These are phyloP conservation scores for Hypoxylon fragiforme DNA, from an alignment of 495 filamentous ascomycete species.

Conservation along the genomic window DNA sequence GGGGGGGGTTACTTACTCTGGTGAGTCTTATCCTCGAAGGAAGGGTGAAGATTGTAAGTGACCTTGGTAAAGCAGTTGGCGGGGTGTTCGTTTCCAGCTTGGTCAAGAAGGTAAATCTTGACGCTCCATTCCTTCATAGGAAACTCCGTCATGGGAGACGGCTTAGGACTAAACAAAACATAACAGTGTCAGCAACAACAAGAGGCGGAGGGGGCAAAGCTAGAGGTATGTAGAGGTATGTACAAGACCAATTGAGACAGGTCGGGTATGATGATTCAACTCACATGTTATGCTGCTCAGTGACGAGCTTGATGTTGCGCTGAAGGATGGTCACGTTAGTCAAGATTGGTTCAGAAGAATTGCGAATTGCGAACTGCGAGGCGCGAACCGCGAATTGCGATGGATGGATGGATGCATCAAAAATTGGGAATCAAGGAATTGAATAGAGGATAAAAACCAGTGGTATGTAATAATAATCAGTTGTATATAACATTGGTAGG, in stretches of 20 bases:
- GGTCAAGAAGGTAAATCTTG: constrained; percentile 63
- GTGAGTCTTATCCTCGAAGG: constrained; percentile 73
- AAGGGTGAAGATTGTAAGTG: constrained; percentile 88
- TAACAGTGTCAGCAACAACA: constrained; percentile 23
- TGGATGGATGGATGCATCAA: too few species aligned
- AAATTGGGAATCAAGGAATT: neutral
- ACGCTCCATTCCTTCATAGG: constrained; percentile 81
- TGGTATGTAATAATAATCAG: too few species aligned
- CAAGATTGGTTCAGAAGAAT: neutral
- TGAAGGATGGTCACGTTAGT: constrained; percentile 42
- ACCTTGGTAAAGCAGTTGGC: constrained; percentile 89
- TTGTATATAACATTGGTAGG: neutral
- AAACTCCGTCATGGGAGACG: constrained; percentile 79
- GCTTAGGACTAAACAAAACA: constrained; percentile 57
- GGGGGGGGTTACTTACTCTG: constrained; percentile 67
- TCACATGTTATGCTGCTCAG: constrained; percentile 85
- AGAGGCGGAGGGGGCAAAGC: neutral
- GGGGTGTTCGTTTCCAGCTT: constrained; percentile 67
- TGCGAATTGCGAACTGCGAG: too few species aligned
- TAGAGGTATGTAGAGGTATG: too few species aligned
- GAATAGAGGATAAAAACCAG: too few species aligned
- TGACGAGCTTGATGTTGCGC: constrained; percentile 87
- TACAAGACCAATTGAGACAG: constrained; percentile 1
- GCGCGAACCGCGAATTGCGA: too few species aligned
- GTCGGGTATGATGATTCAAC: too few species aligned